A percentile compares a stretch with the other conserved stretches of the same genome.
phyloP scores from a whole-genome alignment of 2,329 filamentous ascomycete species.

The Penicillium sp. region DNA sequence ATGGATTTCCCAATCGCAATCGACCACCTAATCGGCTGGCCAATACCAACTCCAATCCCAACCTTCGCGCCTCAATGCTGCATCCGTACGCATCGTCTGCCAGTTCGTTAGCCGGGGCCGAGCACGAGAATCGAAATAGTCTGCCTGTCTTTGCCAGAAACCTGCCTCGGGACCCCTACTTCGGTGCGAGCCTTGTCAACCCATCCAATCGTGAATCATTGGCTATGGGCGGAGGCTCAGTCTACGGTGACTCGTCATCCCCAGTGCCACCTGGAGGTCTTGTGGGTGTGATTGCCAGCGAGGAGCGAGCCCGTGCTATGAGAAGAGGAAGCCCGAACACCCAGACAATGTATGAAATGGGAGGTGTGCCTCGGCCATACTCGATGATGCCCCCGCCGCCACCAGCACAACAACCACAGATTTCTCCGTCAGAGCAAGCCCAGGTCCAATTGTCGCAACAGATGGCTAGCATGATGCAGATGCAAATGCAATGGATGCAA shows the following conservation, averaged over 20 bases:
- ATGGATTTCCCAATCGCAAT: conserved; percentile 79
- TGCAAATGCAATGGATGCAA: conserved; percentile 94
- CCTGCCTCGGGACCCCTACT: conserved; percentile 80
- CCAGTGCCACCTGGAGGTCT: conserved; percentile 64
- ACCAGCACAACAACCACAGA: conserved; percentile 40
- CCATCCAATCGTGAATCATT: conserved; percentile 71
- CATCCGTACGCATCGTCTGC: conserved; percentile 51
- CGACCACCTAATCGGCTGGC: conserved; percentile 68
- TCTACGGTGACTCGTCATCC: conserved; percentile 38
- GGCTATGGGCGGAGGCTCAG: conserved; percentile 60
- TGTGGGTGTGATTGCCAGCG: conserved; percentile 81
- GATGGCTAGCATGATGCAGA: conserved; percentile 85
- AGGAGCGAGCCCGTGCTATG: conserved; percentile 75
- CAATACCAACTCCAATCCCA: conserved; percentile 67
- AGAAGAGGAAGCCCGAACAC: conserved; percentile 73
- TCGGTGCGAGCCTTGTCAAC: conserved; percentile 72
- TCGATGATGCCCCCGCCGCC: conserved; percentile 35
- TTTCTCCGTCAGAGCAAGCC: conserved; percentile 62
- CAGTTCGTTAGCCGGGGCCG: conserved; percentile 58
- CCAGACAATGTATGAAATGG: conserved; percentile 48
- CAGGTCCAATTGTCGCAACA: conserved; percentile 79
- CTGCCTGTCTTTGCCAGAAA: conserved; percentile 80
- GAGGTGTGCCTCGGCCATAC: conserved; percentile 37
- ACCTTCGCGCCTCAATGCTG: conserved; percentile 59
- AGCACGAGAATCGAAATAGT: conserved; percentile 46